A percentile compares a stretch with the other conserved stretches of the same genome.
Conservation (phyloP, 2,329 filamentous ascomycete species). For the Stagonosporopsis cucurbitacearum region DNA sequence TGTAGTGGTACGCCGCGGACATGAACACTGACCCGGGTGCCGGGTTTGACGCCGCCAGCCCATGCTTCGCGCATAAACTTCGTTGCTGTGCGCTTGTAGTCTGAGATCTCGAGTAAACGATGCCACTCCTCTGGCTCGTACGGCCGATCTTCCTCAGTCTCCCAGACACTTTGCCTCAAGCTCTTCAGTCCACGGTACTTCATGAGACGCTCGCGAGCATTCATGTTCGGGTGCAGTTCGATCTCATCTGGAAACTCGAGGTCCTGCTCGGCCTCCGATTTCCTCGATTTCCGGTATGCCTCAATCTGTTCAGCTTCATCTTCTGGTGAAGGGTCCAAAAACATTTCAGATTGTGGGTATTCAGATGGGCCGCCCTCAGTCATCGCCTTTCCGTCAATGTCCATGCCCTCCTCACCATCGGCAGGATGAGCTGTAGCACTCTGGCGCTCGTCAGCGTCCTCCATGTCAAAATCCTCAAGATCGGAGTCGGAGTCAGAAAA, state of each 20-base stretch:
- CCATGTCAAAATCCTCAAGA: constrained; percentile 66
- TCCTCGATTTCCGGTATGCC: constrained; percentile 78
- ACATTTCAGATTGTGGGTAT: constrained; percentile 93
- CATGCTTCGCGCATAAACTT: constrained; percentile 80
- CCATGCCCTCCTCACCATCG: constrained; percentile 76
- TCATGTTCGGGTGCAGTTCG: constrained; percentile 85
- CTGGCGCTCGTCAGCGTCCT: constrained; percentile 64
- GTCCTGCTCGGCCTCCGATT: constrained; percentile 84
- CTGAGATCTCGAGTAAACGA: constrained; percentile 81
- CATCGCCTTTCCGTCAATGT: constrained; percentile 60
- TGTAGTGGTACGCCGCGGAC: constrained; percentile 66
- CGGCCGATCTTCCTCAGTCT: constrained; percentile 83
- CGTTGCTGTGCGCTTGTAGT: constrained; percentile 85
- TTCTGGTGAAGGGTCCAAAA: constrained; percentile 77
- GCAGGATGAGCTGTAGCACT: constrained; percentile 69
- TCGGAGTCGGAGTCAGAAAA: constrained; percentile 87
- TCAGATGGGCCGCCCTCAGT: constrained; percentile 85
- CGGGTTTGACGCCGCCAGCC: constrained; percentile 83
- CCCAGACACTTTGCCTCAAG: constrained; percentile 85
- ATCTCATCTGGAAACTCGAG: constrained; percentile 97
- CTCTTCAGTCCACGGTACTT: constrained; percentile 93
- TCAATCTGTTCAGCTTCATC: constrained; percentile 84
- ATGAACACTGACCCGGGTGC: constrained; percentile 82
- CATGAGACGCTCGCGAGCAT: constrained; percentile 82
- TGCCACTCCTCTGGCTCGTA: constrained; percentile 91